A percentile compares a stretch with the other conserved stretches of the same genome.
Evolutionary conservation across 2,329 filamentous ascomycete genomes (phyloP).

Genomic region (Aspergillus sergii): DNA sequence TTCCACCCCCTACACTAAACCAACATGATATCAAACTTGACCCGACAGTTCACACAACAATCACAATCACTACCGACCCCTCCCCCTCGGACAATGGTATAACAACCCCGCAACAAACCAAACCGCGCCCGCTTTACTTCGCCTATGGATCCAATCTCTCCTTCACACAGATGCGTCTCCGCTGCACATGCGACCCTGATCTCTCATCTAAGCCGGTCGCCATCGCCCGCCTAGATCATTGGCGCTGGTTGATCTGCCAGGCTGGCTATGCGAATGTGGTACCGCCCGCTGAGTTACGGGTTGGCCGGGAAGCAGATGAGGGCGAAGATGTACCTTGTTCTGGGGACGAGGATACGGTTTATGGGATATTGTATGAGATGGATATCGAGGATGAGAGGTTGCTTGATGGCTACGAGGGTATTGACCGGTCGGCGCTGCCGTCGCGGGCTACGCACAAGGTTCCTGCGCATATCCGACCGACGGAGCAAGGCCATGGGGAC

Average conservation of each 20-base stretch:
- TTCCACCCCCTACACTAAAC: neutral
- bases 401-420: constrained; percentile 44
- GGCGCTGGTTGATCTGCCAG: constrained; percentile 47
- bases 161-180: constrained; percentile 42
- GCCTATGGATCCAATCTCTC: constrained; percentile 50
- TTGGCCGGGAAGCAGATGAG: constrained; percentile 21
- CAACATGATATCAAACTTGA: neutral
- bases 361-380: constrained; percentile 46
- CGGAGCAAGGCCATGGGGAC: constrained; percentile 34
- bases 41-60: neutral
- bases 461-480: constrained; percentile 25
- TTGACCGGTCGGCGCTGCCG: constrained; percentile 26
- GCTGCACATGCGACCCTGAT: constrained; percentile 36
- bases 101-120: constrained; percentile 9
- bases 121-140: constrained; percentile 41
- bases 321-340: constrained; percentile 26
- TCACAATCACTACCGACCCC: constrained; percentile 7
- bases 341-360: constrained; percentile 34
- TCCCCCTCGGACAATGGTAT: constrained; percentile 23
- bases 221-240: constrained; percentile 40
- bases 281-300: constrained; percentile 27
- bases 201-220: constrained; percentile 40
- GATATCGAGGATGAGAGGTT: constrained; percentile 36
- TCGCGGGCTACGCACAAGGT: constrained; percentile 12
- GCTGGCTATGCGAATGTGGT: constrained; percentile 47